Evolutionary conservation across 306 rosid species (phyloP), one percentile per base, ranked within the genome.

Genomic region (Quillaja saponaria): DNA sequence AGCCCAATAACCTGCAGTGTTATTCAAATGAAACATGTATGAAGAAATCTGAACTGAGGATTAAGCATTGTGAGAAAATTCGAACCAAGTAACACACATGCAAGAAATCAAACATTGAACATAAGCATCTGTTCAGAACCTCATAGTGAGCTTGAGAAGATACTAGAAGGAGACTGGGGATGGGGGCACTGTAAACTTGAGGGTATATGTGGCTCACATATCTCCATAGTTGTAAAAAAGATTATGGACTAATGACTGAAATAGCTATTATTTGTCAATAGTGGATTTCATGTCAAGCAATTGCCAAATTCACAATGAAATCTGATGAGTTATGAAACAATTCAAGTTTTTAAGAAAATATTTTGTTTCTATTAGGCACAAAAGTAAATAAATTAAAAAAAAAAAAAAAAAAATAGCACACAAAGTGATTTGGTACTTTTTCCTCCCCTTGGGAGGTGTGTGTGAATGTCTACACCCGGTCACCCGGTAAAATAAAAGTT

Each of bases 1-100:
- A 92, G 80, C 61, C 99, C 99, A 68, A 89, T 81, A 63, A 87
- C 89, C 99, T 92, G 64, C 39, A 74, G 14, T 68, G 21, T 60
- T 16, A 60, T 18, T 49, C 21, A 69, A 72, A 66, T 38, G 48
- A 44, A 53, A 57, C 34, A 66, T 50, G 13, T 62, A n/a, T 38
- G 51, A 17, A n/a, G 63, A 34, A 17, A 14, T 40, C 44, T 46
- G 49, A 51, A 45, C 34, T 49, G 45, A 25, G 61, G 45, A 12
- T 31, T 10, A 25, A 4, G 31, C 31, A 25, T 25, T 25, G 31
- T 4, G 4, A 25, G 31, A 25, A 25, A 25, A 25, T 8, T n/a
- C 20, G 17, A 55, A 42, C 31, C 50, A 46, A 71, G 33, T 49
- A 35, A 49, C 51, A 18, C 4, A 45, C 50, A 45, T 1, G 44